Percentiles rank a stretch among this genome's conserved stretches.
Conservation (phyloP, 192 early-diverging fungal species). For the Mortierella antarctica region DNA sequence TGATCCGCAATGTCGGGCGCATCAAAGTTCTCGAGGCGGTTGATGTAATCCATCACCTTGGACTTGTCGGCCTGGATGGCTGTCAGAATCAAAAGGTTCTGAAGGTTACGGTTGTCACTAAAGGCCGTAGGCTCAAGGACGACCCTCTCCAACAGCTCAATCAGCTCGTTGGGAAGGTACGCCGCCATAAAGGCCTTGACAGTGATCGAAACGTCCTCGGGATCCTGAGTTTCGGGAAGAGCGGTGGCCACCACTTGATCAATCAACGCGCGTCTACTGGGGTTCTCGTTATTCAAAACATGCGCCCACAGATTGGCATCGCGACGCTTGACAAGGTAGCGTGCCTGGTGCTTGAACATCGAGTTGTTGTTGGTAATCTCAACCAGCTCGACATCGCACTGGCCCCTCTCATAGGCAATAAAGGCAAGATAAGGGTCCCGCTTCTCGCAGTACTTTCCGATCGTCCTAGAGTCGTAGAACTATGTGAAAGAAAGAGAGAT, state of each 20-base stretch:
- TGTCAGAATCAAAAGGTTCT: conserved; percentile 98
- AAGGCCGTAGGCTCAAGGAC: conserved; percentile 93
- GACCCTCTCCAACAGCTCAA: conserved; percentile 96
- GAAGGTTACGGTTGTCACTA: conserved; percentile 94
- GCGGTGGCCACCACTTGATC: conserved; percentile 95
- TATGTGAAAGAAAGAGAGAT: conserved; percentile 4
- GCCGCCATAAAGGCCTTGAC: conserved; percentile 99
- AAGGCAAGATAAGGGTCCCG: conserved; percentile 96
- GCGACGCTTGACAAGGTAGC: conserved; percentile 93
- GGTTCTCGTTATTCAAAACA: conserved; percentile 83
- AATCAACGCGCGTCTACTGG: conserved; percentile 88
- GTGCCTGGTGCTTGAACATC: conserved; percentile 99
- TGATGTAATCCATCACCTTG: conserved; percentile 95
- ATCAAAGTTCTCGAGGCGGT: conserved; percentile 92
- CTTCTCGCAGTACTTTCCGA: conserved; percentile 99
- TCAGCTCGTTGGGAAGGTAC: conserved; percentile 94
- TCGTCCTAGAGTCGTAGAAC: conserved; percentile 74
- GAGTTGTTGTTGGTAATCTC: conserved; percentile 97
- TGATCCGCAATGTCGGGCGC: conserved; percentile 98
- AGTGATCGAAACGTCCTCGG: conserved; percentile 97
- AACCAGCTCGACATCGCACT: conserved; percentile 94
- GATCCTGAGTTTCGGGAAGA: conserved; percentile 94
- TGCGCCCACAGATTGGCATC: conserved; percentile 87
- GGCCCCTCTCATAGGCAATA: conserved; percentile 93
- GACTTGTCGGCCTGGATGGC: conserved; percentile 92